These are phyloP conservation scores for Geranium incanum DNA, from an alignment of 441 rosid species.

Conservation along the genomic window DNA sequence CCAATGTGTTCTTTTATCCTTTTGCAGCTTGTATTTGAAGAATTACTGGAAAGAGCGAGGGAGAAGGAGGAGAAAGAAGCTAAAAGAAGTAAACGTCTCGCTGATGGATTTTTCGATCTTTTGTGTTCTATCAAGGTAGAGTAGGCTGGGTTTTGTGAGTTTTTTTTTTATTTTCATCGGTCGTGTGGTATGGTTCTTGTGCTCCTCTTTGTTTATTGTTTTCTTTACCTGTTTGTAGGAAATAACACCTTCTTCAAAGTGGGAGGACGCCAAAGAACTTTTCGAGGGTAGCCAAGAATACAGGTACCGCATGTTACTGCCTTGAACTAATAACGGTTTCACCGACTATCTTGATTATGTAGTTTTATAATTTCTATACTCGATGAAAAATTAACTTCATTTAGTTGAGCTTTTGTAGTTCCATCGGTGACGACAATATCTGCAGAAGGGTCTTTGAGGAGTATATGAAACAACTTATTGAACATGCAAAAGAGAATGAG, in stretches of 20 bases:
- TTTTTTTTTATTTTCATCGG: conserved; percentile 7
- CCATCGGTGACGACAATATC: conserved; percentile 49
- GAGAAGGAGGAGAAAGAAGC: conserved; percentile 67
- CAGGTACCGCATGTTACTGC: conserved; percentile 36
- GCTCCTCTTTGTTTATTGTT: conserved; percentile 18
- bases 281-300: conserved; percentile 50
- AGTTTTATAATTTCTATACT: neutral
- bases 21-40: conserved; percentile 53
- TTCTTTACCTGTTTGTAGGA: conserved; percentile 37
- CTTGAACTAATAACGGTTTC: neutral
- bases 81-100: conserved; percentile 45
- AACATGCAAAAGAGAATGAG: conserved; percentile 41
- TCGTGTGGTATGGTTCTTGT: conserved; percentile 13
- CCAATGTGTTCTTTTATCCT: conserved; percentile 15
- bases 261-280: conserved; percentile 54
- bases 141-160: conserved; percentile 17
- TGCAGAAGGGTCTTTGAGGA: conserved; percentile 48
- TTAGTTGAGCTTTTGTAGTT: conserved; percentile 29
- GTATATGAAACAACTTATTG: conserved; percentile 42
- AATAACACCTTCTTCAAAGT: conserved; percentile 47
- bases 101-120: conserved; percentile 42
- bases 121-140: conserved; percentile 44
- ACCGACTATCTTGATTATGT: neutral
- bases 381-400: neutral
- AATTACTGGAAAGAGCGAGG: conserved; percentile 51